A percentile compares a stretch with the other conserved stretches of the same genome.
Evolutionary conservation across 1,139 yeast genomes (phyloP).

Genomic region (Yamadazyma sp.): DNA sequence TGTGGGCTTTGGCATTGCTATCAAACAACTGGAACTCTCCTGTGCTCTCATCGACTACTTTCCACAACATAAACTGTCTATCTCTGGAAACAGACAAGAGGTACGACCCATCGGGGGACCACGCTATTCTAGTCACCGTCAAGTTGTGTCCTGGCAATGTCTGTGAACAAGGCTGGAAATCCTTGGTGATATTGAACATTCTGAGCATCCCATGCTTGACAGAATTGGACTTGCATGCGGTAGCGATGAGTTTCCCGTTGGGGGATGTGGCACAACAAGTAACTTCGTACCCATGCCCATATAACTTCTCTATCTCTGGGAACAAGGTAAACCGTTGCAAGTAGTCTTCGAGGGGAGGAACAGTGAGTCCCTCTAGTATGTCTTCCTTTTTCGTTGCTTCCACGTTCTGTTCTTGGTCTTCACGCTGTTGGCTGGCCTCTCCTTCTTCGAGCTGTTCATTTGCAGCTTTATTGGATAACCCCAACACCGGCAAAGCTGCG

Average conservation of each 20-base stretch:
- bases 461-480: constrained; percentile 89
- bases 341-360: constrained; percentile 86
- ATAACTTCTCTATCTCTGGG: constrained; percentile 92
- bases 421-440: constrained; percentile 36
- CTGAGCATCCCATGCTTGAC: constrained; percentile 84
- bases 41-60: constrained; percentile 38
- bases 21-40: constrained; percentile 46
- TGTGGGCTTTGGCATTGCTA: constrained; percentile 69
- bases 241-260: constrained; percentile 66
- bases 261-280: constrained; percentile 75
- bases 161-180: constrained; percentile 36
- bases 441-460: constrained; percentile 46
- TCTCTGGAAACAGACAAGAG: constrained; percentile 87
- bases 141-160: constrained; percentile 65
- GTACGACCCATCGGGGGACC: constrained; percentile 68
- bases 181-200: constrained; percentile 59
- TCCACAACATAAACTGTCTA: constrained; percentile 82
- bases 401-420: constrained; percentile 30
- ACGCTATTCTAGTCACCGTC: constrained; percentile 80
- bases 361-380: constrained; percentile 40
- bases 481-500: constrained; percentile 90
- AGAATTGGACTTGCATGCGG: constrained; percentile 89
- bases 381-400: constrained; percentile 44
- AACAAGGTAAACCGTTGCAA: constrained; percentile 88
- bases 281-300: constrained; percentile 97